Base-by-base conservation (phyloP, 2,329 filamentous ascomycete species). In the Aureobasidium leucospermi region DNA sequence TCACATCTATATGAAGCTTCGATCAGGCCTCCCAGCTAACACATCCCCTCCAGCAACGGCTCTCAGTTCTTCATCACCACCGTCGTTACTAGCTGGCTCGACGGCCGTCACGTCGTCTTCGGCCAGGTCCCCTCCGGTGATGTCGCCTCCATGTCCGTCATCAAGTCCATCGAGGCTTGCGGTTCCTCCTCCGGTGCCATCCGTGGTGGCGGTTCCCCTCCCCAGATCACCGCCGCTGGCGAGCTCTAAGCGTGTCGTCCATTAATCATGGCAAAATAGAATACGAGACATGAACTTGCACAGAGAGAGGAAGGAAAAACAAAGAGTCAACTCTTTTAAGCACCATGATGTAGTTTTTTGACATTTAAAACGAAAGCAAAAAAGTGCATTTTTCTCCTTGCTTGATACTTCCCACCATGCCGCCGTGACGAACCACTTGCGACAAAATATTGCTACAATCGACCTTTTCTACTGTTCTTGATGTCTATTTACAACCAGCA, bases 61-160 rank as follows among this genome's bases (percentile, higher is more conserved):
- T 87, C 85, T 62, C 85, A 87, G 74, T 88, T 88, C 79, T 87
- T 87, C 79, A 78, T 86, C 75, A 88, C 85, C 73, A 87, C 84
- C 69, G 82, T 85, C 69, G 78, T 82, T 65, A 86, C 84, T 70
- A 78, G 76, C 63, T 86, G 84, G 84, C 81, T 94, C 67, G 83
- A 94, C 74, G 84, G 84, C 71, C 87, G 87, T 75, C 89, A 94
- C 81, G 88, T 91, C 75, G 88, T 91, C 73, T 92, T 92, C 77
- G 90, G 89, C 73, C 80, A 89, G 78, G 87, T 92, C 63, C 69
- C 73, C 32, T 69, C 73, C 29, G 79, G 79, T 64, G 82, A 85
- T 62, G 68, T 69, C 5, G 74, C 76, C 48, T 83, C 79, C 67
- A 76, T 80, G 72, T 70, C 76, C 63, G 69, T 83, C 61, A 79